Conservation (phyloP, 2,329 filamentous ascomycete species). For the Xylariales sp. region DNA sequence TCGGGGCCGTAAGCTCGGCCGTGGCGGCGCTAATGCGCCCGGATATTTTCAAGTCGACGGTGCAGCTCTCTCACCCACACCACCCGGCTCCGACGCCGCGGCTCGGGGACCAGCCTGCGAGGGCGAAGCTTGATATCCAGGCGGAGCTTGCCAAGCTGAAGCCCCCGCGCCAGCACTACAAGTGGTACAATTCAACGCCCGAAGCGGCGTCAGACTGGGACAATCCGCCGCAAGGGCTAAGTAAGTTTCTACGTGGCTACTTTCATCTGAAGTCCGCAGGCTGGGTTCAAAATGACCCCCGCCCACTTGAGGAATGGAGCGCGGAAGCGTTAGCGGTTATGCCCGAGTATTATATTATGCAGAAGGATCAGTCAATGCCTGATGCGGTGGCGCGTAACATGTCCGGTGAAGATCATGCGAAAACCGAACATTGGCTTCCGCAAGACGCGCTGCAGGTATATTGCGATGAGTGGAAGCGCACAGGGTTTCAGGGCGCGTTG, state of each 20-base stretch:
- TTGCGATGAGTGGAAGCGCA: conserved; percentile 68
- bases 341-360: conserved; percentile 78
- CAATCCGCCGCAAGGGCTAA: conserved; percentile 54
- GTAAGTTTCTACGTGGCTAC: conserved; percentile 73
- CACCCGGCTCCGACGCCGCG: conserved; percentile 63
- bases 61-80: conserved; percentile 75
- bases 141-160: conserved; percentile 63
- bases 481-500: conserved; percentile 72
- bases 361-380: conserved; percentile 67
- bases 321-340: conserved; percentile 68
- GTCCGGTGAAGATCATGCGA: conserved; percentile 58
- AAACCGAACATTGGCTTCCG: conserved; percentile 65
- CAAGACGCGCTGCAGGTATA: conserved; percentile 70
- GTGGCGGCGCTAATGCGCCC: conserved; percentile 71
- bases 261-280: conserved; percentile 75
- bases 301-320: conserved; percentile 65
- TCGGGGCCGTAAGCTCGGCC: conserved; percentile 70
- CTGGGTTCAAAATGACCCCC: conserved; percentile 66
- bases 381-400: conserved; percentile 66
- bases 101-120: conserved; percentile 48
- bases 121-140: conserved; percentile 60
- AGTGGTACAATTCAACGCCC: conserved; percentile 70
- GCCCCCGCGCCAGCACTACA: conserved; percentile 75
- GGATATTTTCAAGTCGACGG: conserved; percentile 71
- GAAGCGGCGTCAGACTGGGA: conserved; percentile 61